phyloP scores from a whole-genome alignment of 2,329 filamentous ascomycete genomes.

The Blumeria graminis region DNA sequence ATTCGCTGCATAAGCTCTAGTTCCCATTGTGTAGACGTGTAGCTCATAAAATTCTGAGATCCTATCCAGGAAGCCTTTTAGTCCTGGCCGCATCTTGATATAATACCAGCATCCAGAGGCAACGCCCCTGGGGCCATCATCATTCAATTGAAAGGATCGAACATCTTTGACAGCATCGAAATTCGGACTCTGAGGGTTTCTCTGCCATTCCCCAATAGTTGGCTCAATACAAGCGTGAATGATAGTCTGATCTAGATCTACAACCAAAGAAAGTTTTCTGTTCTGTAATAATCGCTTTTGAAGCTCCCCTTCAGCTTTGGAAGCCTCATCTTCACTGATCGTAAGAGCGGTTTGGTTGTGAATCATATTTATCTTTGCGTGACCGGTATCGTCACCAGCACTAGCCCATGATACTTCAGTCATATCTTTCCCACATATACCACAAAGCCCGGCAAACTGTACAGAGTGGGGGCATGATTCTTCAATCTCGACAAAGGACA shows the following conservation, averaged over 20 bases:
- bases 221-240: slow-evolving; percentile 96
- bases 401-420: slow-evolving; percentile 71
- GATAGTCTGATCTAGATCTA: slow-evolving; percentile 94
- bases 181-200: slow-evolving; percentile 70
- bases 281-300: slow-evolving; percentile 61
- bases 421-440: slow-evolving; percentile 88
- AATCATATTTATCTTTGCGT: slow-evolving; percentile 82
- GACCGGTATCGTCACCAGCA: slow-evolving; percentile 52
- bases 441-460: slow-evolving; percentile 78
- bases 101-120: slow-evolving; percentile 77
- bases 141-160: slow-evolving; percentile 62
- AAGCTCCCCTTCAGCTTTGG: slow-evolving; percentile 59
- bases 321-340: slow-evolving; percentile 62
- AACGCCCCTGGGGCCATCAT: slow-evolving; percentile 52
- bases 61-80: slow-evolving; percentile 55
- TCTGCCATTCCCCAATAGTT: slow-evolving; percentile 87
- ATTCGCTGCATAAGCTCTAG: slow-evolving; percentile 77
- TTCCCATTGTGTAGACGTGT: slow-evolving; percentile 98
- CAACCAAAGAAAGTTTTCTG: slow-evolving; percentile 74
- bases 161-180: slow-evolving; percentile 79
- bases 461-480: slow-evolving; percentile 81
- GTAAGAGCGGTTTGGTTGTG: slow-evolving; percentile 76
- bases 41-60: slow-evolving; percentile 71
- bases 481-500: slow-evolving; percentile 47
- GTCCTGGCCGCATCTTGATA: slow-evolving; percentile 82